Base-by-base conservation (phyloP, 805 yeast genomes). In the Lachancea meyersii region DNA sequence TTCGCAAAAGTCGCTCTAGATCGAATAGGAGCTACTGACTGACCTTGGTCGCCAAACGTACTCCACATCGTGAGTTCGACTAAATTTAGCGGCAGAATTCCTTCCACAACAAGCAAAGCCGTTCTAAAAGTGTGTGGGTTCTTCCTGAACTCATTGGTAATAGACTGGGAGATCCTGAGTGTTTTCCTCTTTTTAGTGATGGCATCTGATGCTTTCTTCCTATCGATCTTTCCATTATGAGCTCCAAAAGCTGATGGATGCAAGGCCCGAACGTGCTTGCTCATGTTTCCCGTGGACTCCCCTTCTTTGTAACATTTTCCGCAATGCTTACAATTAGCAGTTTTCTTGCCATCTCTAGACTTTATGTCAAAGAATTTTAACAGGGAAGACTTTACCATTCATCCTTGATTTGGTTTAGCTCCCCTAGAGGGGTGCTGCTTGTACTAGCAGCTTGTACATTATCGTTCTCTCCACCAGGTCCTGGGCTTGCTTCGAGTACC, bases 381-480 rank as follows among this genome's bases (percentile, higher is more conserved):
- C 18, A 38, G 31, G 11, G 41, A 38, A 7, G 41, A 38, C 22
- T 38, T 38, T n/a, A 38, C 23, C 41, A 38, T 38, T 36, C 41
- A 38, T 32, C 35, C 33, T 18, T 31, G 33, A 16, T 16, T 33
- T 4, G 24, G 11, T n/a, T 33, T 19, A 19, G 36, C 20, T 33
- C 20, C 21, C 24, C 4, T 5, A 19, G 33, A 8, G 33, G 33
- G 33, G 33, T 4, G 5, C 24, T 18, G 36, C 24, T 33, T 22
- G 8, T 19, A 33, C 21, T 19, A 6, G 36, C 36, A 33, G 36
- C 36, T 33, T 19, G 24, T 33, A 19, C 24, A 20, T 20, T 33
- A 4, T n/a, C 13, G 36, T 33, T 24, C 13, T 18, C 36, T 10
- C 19, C 36, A 6, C 20, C 23, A 22, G 24, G 24, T 18, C 8